Base-by-base conservation (phyloP, 169 alveolate genomes). In the Cryptosporidium baileyi region DNA sequence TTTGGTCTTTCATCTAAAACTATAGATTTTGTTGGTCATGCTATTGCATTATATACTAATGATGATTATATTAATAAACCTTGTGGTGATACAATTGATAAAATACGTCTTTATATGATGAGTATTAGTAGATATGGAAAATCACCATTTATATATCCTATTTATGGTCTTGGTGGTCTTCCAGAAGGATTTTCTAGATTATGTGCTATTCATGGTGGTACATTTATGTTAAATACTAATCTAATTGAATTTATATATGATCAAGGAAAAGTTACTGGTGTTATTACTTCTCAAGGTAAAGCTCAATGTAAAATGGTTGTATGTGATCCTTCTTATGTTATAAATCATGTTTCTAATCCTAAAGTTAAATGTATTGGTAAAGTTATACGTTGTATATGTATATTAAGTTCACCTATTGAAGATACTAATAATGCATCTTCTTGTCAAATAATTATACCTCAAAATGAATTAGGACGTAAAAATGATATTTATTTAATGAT, bases 161-260 rank as follows among this genome's bases (percentile, higher is more conserved):
- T 97, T 26, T 98, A 97, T 89, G 99, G 99, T 8, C 95, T 98
- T 6, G 99, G 99, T 41, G 98, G 99, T n/a, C 94, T 97, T 30
- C 99, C 99, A 9, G 99, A 97, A 90, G 98, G 99, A 36, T 96
- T 96, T 91, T 94, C 98, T 28, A 89, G 99, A 88, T 89, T 95
- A 88, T 95, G 98, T 80, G 99, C 99, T 79, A 94, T 98, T 60
- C 95, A 97, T 89, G 99, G 99, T 1, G 99, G 99, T 59, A 96
- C 99, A 28, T 96, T 94, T 92, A 96, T 97, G 99, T 91, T 97
- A 57, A 96, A 98, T 90, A 95, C 96, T 65, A 95, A 95, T 51
- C 91, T 96, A 36, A 96, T 93, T 51, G 95, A 95, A 89, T 94
- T 97, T 61, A 79, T 94, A 9, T 96, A 93, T 89, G 96, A 91